Conservation (phyloP, 2,329 filamentous ascomycete genomes). For the Parastagonospora nodorum region DNA sequence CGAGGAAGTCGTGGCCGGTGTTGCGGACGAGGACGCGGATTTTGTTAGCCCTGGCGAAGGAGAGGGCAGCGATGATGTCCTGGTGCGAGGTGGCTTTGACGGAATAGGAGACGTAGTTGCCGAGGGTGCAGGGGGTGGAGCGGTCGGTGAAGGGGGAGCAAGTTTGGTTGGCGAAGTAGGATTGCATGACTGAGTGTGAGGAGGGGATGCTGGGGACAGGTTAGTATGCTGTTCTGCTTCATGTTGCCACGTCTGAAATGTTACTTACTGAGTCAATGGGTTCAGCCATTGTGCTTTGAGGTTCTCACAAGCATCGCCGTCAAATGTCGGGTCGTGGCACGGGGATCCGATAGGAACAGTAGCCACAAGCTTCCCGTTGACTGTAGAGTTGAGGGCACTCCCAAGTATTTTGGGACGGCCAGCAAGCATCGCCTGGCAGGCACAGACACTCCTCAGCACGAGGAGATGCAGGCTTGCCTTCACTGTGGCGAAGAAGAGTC, state of each 20-base stretch:
- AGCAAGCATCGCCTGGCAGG: slow-evolving; percentile 42
- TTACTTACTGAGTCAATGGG: slow-evolving; percentile 24
- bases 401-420: slow-evolving; percentile 43
- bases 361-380: slow-evolving; percentile 45
- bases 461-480: not conserved
- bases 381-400: slow-evolving; percentile 43
- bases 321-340: slow-evolving; percentile 39
- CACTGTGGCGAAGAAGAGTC: slow-evolving; percentile 1
- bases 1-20: slow-evolving; percentile 33
- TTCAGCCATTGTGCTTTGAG: slow-evolving; percentile 22
- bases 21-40: slow-evolving; percentile 28
- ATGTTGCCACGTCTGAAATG: slow-evolving; percentile 1
- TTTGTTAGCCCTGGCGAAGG: slow-evolving; percentile 30
- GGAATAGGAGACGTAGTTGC: slow-evolving; percentile 41
- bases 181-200: slow-evolving; percentile 20
- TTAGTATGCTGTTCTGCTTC: not conserved
- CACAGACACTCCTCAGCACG: slow-evolving; percentile 10
- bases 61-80: slow-evolving; percentile 15
- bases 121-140: slow-evolving; percentile 17
- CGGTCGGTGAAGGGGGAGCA: slow-evolving; percentile 21
- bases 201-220: slow-evolving; percentile 9
- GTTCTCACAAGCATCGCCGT: slow-evolving; percentile 14
- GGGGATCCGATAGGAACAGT: slow-evolving; percentile 47
- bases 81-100: slow-evolving; percentile 38
- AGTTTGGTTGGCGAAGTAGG: slow-evolving; percentile 20